A percentile compares a stretch with the other conserved stretches of the same genome.
phyloP scores from a whole-genome alignment of 2,329 filamentous ascomycete genomes.

The Blastomyces emzantsi region DNA sequence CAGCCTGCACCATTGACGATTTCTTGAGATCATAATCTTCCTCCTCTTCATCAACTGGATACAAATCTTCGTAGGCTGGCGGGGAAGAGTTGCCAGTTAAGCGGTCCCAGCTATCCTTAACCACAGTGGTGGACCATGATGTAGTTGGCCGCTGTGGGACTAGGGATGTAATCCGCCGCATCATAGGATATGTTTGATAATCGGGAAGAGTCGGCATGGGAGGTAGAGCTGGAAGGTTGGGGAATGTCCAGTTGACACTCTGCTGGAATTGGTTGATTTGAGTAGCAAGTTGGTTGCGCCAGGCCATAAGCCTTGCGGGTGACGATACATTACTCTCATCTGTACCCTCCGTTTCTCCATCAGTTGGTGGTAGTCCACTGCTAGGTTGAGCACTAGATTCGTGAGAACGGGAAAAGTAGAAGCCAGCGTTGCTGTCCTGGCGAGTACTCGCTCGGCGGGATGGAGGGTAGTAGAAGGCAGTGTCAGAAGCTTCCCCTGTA shows the following conservation, averaged over 20 bases:
- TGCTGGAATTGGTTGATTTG: constrained; percentile 72
- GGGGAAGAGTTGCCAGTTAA: constrained; percentile 50
- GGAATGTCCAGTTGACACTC: constrained; percentile 56
- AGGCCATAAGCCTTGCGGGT: constrained; percentile 57
- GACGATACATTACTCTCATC: constrained; percentile 39
- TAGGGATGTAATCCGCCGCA: constrained; percentile 62
- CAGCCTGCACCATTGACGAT: constrained; percentile 34
- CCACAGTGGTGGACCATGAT: constrained; percentile 26
- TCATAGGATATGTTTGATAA: constrained; percentile 64
- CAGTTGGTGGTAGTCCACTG: constrained; percentile 18
- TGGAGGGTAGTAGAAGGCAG: constrained; percentile 22
- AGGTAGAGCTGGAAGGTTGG: constrained; percentile 52
- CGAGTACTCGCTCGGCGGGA: constrained; percentile 32
- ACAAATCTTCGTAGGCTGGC: constrained; percentile 73
- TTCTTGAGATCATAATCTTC: constrained; percentile 37
- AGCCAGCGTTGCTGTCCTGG: constrained; percentile 24
- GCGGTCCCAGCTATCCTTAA: constrained; percentile 52
- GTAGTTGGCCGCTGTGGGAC: constrained; percentile 58
- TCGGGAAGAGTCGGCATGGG: constrained; percentile 57
- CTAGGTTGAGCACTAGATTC: constrained; percentile 16
- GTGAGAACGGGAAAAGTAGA: constrained; percentile 17
- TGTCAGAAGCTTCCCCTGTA: constrained; percentile 17
- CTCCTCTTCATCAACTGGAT: constrained; percentile 41
- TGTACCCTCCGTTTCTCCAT: constrained; percentile 21
- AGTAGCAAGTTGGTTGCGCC: constrained; percentile 63